A percentile compares a stretch with the other conserved stretches of the same genome.
phyloP scores from a whole-genome alignment of 2,329 filamentous ascomycete species.

The Aspergillus sp. region DNA sequence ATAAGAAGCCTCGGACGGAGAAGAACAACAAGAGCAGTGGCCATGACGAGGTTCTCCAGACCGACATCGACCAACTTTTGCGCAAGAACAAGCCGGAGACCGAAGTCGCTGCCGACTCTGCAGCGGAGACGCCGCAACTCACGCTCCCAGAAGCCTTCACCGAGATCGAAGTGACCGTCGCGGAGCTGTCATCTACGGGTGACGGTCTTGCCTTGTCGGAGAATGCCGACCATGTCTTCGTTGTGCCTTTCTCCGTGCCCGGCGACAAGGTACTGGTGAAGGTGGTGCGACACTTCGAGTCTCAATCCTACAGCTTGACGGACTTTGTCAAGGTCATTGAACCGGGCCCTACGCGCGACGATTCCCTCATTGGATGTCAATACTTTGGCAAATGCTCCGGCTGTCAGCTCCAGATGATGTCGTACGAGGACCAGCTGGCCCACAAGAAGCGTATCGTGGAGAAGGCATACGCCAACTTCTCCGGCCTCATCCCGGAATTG shows the following conservation, averaged over 20 bases:
- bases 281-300: constrained; percentile 68
- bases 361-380: constrained; percentile 72
- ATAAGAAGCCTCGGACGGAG: constrained; percentile 54
- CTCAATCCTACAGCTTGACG: constrained; percentile 69
- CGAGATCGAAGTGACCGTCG: constrained; percentile 79
- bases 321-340: constrained; percentile 78
- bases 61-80: constrained; percentile 56
- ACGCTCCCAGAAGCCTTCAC: constrained; percentile 64
- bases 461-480: constrained; percentile 90
- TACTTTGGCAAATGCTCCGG: constrained; percentile 89
- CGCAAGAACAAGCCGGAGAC: constrained; percentile 28
- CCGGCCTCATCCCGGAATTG: constrained; percentile 70
- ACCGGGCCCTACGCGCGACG: constrained; percentile 74
- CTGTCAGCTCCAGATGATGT: constrained; percentile 97
- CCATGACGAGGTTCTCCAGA: constrained; percentile 64
- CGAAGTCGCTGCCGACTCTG: constrained; percentile 27
- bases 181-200: constrained; percentile 83
- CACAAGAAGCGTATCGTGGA: constrained; percentile 86
- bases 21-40: constrained; percentile 62
- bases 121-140: constrained; percentile 25
- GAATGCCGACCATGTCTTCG: constrained; percentile 69
- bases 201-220: constrained; percentile 79
- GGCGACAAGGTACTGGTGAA: constrained; percentile 80
- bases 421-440: constrained; percentile 78
- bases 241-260: constrained; percentile 84